phyloP scores from a whole-genome alignment of 164 flowering plant species.

The Vitis vinifera region DNA sequence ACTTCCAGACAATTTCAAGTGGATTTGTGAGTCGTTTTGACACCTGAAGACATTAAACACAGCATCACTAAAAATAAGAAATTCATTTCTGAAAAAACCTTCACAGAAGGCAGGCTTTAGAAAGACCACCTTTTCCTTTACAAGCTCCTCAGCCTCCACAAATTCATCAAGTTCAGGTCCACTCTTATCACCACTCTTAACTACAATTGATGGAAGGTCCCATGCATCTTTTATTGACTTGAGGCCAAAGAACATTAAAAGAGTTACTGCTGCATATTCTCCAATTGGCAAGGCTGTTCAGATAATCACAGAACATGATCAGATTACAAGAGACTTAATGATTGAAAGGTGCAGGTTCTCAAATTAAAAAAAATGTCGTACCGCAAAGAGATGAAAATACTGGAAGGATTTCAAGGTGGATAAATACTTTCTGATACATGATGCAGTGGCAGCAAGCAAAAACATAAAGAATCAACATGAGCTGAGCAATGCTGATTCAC shows the following conservation, averaged over 20 bases:
- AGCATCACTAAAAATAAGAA: not conserved
- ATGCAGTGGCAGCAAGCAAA: no score
- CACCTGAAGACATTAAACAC: constrained; percentile 42
- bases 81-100: not conserved
- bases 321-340: no score
- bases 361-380: not conserved
- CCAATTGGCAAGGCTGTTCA: constrained; percentile 91
- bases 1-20: constrained; percentile 88
- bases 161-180: constrained; percentile 75
- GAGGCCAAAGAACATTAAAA: constrained; percentile 86
- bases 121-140: constrained; percentile 77
- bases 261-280: constrained; percentile 94
- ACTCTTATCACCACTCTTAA: constrained; percentile 40
- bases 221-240: constrained; percentile 95
- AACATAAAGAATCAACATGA: no score
- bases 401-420: not conserved
- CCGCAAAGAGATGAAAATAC: not conserved
- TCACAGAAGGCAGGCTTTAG: not conserved
- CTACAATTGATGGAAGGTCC: constrained; percentile 72
- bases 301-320: constrained; percentile 3
- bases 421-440: not conserved
- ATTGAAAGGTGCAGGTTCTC: not conserved
- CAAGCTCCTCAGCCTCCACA: constrained; percentile 96
- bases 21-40: constrained; percentile 77
- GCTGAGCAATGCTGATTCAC: not conserved